Evolutionary conservation across 1,284 basidiomycete species (phyloP).

Genomic region (Apiotrichum sp.): DNA sequence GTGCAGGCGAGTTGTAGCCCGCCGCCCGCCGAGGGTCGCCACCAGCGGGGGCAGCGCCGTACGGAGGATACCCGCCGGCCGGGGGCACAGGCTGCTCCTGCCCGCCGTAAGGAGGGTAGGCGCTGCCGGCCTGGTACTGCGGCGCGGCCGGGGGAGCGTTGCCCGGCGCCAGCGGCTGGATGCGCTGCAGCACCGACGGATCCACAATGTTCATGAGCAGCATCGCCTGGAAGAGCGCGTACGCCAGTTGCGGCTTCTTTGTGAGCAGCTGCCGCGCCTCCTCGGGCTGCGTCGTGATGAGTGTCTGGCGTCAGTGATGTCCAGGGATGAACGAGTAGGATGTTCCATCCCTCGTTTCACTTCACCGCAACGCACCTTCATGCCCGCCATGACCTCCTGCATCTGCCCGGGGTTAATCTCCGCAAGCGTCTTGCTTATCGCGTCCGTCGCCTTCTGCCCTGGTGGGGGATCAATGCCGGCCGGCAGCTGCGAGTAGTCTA

Average conservation of each 20-base stretch:
- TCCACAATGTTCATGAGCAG: constrained; percentile 93
- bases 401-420: constrained; percentile 76
- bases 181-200: constrained; percentile 55
- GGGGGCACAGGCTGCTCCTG: constrained; percentile 34
- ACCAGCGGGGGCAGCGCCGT: constrained; percentile 22
- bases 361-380: constrained; percentile 66
- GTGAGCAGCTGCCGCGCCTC: constrained; percentile 75
- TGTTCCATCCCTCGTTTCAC: background rate
- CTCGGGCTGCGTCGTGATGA: constrained; percentile 84
- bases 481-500: constrained; percentile 56
- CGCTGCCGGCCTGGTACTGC: constrained; percentile 11
- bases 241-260: constrained; percentile 85
- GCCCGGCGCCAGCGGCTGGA: constrained; percentile 33
- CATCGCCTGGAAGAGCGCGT: constrained; percentile 93
- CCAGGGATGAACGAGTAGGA: too few relatives aligned
- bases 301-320: constrained; percentile 40
- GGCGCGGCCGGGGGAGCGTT: constrained; percentile 12
- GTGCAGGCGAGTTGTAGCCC: constrained; percentile 24
- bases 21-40: constrained; percentile 28
- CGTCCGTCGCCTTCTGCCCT: constrained; percentile 72
- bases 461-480: constrained; percentile 68
- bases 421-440: constrained; percentile 81
- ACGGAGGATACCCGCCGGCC: constrained; percentile 13
- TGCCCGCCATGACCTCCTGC: constrained; percentile 91
- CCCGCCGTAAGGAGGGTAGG: constrained; percentile 32